Conservation (phyloP, 78 protist species). For the Speleostelium caveatum region DNA sequence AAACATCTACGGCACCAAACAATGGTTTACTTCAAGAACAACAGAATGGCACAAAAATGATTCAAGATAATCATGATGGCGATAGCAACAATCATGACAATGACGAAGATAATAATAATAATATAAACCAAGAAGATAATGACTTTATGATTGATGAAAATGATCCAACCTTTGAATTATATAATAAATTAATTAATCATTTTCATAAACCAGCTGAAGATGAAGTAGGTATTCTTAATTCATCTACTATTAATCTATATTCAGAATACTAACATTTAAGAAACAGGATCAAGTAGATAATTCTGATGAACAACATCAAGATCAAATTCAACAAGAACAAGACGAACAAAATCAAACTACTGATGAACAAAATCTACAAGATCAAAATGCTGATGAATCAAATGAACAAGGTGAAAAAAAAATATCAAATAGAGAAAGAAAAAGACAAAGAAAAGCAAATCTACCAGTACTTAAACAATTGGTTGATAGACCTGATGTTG, state of each 20-base stretch:
- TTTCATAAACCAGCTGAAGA: constrained; percentile 39
- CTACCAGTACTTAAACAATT: constrained; percentile 95
- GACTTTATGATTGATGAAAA: constrained; percentile 45
- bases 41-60: not conserved
- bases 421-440: constrained; percentile 81
- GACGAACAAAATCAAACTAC: not conserved
- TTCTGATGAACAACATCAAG: constrained; percentile 14
- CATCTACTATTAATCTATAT: not conserved
- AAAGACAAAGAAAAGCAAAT: constrained; percentile 69
- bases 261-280: not conserved
- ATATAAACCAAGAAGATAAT: too few species aligned
- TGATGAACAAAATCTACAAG: not conserved
- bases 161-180: constrained; percentile 66
- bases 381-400: not conserved
- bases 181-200: constrained; percentile 47
- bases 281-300: not conserved
- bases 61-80: not conserved
- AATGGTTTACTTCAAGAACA: not conserved
- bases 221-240: not conserved
- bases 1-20: not conserved
- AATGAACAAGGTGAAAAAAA: constrained; percentile 46
- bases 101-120: too few species aligned
- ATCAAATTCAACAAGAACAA: constrained; percentile 41
- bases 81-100: too few species aligned
- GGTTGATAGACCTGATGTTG: constrained; percentile 90